Base-by-base conservation (phyloP, 306 rosid species). In the Sesbania bispinosa region DNA sequence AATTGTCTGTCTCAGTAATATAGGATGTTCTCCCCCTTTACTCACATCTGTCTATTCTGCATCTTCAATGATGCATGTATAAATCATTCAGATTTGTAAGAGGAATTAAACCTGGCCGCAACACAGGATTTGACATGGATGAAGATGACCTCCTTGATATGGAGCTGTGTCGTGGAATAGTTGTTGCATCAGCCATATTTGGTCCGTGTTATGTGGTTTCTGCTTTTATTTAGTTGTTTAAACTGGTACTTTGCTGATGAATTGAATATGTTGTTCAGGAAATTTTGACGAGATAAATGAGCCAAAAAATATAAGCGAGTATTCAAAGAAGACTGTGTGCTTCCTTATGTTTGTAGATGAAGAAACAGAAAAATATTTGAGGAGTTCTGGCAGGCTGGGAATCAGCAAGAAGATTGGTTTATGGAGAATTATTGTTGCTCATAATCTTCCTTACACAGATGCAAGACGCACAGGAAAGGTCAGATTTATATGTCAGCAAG, bases 401-500 rank as follows among this genome's bases (percentile, higher is more conserved):
- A 74, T 69, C 68, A 69, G 73, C 69, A 89, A 80, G 84, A 94
- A 87, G 84, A 62, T 94, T 80, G 98, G 94, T 51, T 11, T 88
- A 57, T 94, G 98, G 97, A 90, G 92, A 79, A 54, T 85, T 53
- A 83, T 89, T 60, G 95, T 94, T 65, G 87, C 87, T 19, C 90
- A 10, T 54, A 90, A 89, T 73, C 85, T 84, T 77, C 98, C 98
- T 39, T 94, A 90, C 43, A 27, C 69, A 3, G 98, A 94, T 61
- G 90, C 85, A 42, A 83, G 98, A 57, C 98, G 97, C 18, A 80
- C 92, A 3, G 96, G 97, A 42, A 94, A 90, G 96, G 98, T 94
- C 62, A 61, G 83, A 79, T 54, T 73, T 70, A 35, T 61, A 63
- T 64, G 53, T 72, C 77, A 30, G 58, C 30, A 8, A 23, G 33